Evolutionary conservation across 1,139 yeast species (phyloP).

Genomic region (Pneumocystis jirovecii): DNA sequence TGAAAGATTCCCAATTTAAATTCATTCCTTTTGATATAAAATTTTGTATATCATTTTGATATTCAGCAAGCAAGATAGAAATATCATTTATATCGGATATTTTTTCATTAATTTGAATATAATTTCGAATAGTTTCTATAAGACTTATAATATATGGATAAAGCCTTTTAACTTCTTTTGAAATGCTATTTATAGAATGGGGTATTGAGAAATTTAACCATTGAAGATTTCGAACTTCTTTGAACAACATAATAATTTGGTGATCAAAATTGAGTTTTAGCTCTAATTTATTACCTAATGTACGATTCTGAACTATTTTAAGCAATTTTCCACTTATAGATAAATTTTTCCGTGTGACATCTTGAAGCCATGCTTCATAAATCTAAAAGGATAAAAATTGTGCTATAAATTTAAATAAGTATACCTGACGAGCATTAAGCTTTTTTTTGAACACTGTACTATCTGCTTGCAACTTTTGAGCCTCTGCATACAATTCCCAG

Average conservation of each 20-base stretch:
- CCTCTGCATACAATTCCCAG: slow-evolving; percentile 66
- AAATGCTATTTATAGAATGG: slow-evolving; percentile 29
- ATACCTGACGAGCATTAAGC: slow-evolving; percentile 29
- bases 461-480: slow-evolving; percentile 44
- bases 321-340: slow-evolving; percentile 30
- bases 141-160: slow-evolving; percentile 47
- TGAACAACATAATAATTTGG: slow-evolving; percentile 31
- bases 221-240: slow-evolving; percentile 40
- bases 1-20: slow-evolving; percentile 35
- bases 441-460: slow-evolving; percentile 32
- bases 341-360: slow-evolving; percentile 18
- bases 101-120: slow-evolving; percentile 18
- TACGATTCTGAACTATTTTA: slow-evolving; percentile 20
- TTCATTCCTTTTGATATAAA: slow-evolving; percentile 17
- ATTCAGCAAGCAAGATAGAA: slow-evolving; percentile 31
- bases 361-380: slow-evolving; percentile 37
- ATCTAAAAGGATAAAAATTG: slow-evolving; percentile 14
- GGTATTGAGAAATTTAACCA: slow-evolving; percentile 50
- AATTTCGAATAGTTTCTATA: slow-evolving; percentile 34
- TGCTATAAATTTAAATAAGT: not conserved
- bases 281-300: slow-evolving; percentile 13
- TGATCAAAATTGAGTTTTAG: slow-evolving; percentile 38
- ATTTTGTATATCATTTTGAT: slow-evolving; percentile 26
- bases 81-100: slow-evolving; percentile 28
- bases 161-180: slow-evolving; percentile 34